phyloP scores from a whole-genome alignment of 306 rosid species.

The Bauhinia variegata region DNA sequence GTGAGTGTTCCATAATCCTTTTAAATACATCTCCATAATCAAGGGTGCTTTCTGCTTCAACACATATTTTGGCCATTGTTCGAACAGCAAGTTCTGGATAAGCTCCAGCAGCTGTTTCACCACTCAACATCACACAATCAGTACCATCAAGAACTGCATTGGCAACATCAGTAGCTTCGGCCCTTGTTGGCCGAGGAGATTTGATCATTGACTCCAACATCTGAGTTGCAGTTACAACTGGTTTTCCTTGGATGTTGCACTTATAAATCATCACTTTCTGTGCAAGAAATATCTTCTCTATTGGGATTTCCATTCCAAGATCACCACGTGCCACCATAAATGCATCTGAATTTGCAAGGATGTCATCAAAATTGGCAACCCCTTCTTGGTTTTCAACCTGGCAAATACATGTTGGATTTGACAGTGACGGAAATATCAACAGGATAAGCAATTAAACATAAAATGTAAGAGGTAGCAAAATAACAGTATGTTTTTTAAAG shows the following conservation, averaged over 20 bases:
- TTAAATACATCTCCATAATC: slow-evolving; percentile 66
- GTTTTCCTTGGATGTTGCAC: slow-evolving; percentile 99
- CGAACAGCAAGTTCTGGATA: slow-evolving; percentile 74
- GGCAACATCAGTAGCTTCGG: slow-evolving; percentile 82
- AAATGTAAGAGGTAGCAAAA: slow-evolving; percentile 6
- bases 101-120: slow-evolving; percentile 86
- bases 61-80: slow-evolving; percentile 74
- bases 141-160: slow-evolving; percentile 87
- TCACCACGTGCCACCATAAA: slow-evolving; percentile 99
- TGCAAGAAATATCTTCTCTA: slow-evolving; percentile 95
- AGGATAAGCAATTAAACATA: slow-evolving; percentile 21
- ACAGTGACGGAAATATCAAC: neutral
- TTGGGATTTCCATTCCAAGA: slow-evolving; percentile 99
- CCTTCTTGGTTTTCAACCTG: slow-evolving; percentile 99
- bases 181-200: slow-evolving; percentile 78
- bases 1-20: slow-evolving; percentile 75
- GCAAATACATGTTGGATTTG: slow-evolving; percentile 28
- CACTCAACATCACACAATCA: slow-evolving; percentile 83
- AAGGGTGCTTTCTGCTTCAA: slow-evolving; percentile 75
- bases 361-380: slow-evolving; percentile 96
- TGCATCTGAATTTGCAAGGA: slow-evolving; percentile 93
- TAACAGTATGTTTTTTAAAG: neutral
- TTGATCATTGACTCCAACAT: slow-evolving; percentile 87
- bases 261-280: slow-evolving; percentile 99
- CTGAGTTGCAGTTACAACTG: slow-evolving; percentile 97